Evolutionary conservation across 140 eudicot species (phyloP).

Genomic region (Oenanthe javanica): DNA sequence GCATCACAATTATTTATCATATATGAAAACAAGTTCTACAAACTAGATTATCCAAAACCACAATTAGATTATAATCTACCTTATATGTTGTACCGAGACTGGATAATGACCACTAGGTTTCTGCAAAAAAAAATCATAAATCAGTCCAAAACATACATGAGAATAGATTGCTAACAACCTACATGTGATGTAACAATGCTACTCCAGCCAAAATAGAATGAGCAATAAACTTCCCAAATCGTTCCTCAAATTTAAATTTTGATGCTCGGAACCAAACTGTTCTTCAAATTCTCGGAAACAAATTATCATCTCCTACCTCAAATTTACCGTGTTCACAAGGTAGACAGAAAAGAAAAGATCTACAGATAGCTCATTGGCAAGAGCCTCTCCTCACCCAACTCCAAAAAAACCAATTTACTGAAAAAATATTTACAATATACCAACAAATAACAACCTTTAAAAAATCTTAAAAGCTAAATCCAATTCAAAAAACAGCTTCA

Average conservation of each 20-base stretch:
- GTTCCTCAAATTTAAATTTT: background rate
- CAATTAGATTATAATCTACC: background rate
- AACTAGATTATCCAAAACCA: background rate
- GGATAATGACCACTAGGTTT: background rate
- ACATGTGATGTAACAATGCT: background rate
- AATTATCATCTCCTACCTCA: background rate
- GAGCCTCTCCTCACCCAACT: background rate
- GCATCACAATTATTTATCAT: background rate
- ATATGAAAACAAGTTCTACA: background rate
- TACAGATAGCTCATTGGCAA: background rate
- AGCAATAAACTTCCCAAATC: background rate
- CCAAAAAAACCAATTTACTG: background rate
- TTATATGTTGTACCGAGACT: background rate
- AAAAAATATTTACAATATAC: too few relatives aligned
- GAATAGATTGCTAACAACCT: background rate
- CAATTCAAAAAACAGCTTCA: background rate
- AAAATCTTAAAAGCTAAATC: background rate
- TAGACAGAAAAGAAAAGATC: background rate
- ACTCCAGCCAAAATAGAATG: background rate
- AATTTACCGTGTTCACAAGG: background rate
- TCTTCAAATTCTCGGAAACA: too few relatives aligned
- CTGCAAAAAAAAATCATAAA: slow-evolving; percentile 4
- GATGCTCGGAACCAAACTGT: background rate
- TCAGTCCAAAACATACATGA: background rate
- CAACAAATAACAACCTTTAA: background rate